Conservation (phyloP, 2,329 filamentous ascomycete genomes). For the Aspergillus piperis region DNA sequence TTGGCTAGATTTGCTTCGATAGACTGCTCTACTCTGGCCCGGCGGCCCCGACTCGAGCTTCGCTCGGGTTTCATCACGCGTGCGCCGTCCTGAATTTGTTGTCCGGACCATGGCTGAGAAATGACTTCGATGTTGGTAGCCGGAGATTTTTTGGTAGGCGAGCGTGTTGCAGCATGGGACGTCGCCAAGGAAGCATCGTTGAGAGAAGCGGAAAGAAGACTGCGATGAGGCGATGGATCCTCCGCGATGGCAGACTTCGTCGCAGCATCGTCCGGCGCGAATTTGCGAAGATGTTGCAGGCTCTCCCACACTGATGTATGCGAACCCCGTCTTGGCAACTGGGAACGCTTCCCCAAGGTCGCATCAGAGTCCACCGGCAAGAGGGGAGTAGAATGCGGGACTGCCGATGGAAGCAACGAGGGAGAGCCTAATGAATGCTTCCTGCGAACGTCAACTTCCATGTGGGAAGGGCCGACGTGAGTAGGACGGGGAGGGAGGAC, state of each 20-base stretch:
- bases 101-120: conserved; percentile 26
- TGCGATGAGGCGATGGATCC: conserved; percentile 26
- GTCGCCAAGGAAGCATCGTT: conserved; percentile 28
- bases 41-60: conserved; percentile 46
- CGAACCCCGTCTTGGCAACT: conserved; percentile 21
- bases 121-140: conserved; percentile 23
- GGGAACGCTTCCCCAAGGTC: conserved; percentile 26
- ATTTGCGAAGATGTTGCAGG: conserved; percentile 25
- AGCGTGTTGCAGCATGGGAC: conserved; percentile 23
- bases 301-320: conserved; percentile 21
- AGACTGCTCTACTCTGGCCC: conserved; percentile 58
- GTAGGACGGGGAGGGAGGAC: conserved; percentile 31
- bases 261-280: conserved; percentile 27
- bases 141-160: conserved; percentile 22
- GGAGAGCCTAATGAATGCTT: conserved; percentile 32
- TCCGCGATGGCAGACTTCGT: conserved; percentile 22
- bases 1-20: conserved; percentile 65
- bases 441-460: conserved; percentile 42
- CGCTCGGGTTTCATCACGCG: conserved; percentile 34
- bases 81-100: conserved; percentile 23
- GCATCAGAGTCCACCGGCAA: conserved; percentile 30
- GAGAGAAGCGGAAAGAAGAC: conserved; percentile 30
- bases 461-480: conserved; percentile 35
- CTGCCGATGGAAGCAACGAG: conserved; percentile 28
- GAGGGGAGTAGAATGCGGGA: conserved; percentile 26